These are phyloP conservation scores for Solanum corneliomulleri DNA, from an alignment of 257 asterid species.

Conservation along the genomic window DNA sequence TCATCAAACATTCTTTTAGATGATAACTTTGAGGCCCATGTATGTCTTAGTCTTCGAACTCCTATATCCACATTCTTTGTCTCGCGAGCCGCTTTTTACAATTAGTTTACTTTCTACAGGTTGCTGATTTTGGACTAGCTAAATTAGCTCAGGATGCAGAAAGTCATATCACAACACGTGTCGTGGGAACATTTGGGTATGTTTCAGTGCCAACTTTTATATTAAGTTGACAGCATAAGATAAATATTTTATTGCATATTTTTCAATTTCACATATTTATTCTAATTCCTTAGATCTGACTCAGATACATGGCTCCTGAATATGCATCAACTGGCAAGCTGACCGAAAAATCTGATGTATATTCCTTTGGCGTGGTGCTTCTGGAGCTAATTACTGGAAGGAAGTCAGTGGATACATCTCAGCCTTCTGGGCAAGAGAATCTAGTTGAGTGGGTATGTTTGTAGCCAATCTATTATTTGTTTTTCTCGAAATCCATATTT, in stretches of 20 bases:
- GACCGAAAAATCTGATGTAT: conserved; percentile 85
- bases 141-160: conserved; percentile 73
- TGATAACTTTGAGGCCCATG: conserved; percentile 81
- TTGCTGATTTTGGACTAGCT: conserved; percentile 92
- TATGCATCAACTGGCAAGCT: conserved; percentile 89
- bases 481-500: background rate
- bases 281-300: background rate
- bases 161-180: conserved; percentile 82
- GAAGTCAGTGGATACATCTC: conserved; percentile 88
- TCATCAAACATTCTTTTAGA: conserved; percentile 90
- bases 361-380: conserved; percentile 84
- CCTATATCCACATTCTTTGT: background rate
- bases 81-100: background rate
- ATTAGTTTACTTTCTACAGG: conserved; percentile 34
- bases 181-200: conserved; percentile 95
- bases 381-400: conserved; percentile 83
- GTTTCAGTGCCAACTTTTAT: conserved; percentile 1
- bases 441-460: conserved; percentile 88
- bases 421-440: conserved; percentile 82
- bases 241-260: background rate
- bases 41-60: conserved; percentile 11
- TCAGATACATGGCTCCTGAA: conserved; percentile 98
- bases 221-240: background rate
- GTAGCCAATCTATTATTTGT: background rate
- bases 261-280: background rate